These are phyloP conservation scores for Sporothrix globosa DNA, from an alignment of 2,329 filamentous ascomycete species.

Conservation along the genomic window DNA sequence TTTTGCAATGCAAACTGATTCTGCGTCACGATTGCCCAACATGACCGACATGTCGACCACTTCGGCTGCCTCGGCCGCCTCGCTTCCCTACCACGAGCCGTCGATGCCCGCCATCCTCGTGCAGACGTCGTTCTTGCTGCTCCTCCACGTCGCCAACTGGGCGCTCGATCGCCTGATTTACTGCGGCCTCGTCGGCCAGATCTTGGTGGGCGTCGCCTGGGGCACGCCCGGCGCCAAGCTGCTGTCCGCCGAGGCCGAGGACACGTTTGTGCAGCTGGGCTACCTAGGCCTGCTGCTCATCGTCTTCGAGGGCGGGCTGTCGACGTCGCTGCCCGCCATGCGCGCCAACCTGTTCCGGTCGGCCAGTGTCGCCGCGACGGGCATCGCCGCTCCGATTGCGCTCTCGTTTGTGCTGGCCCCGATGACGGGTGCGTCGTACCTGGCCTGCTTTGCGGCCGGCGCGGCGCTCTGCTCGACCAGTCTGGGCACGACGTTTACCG, in stretches of 20 bases:
- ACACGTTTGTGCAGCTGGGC: constrained; percentile 65
- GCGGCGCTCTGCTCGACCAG: constrained; percentile 75
- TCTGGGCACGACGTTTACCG: constrained; percentile 69
- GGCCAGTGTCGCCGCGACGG: constrained; percentile 64
- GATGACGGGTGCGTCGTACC: constrained; percentile 51
- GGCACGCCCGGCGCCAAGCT: constrained; percentile 67
- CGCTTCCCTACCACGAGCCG: constrained; percentile 62
- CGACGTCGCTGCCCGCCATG: constrained; percentile 57
- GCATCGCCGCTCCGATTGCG: constrained; percentile 65
- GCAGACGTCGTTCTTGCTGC: constrained; percentile 63
- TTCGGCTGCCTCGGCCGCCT: neutral
- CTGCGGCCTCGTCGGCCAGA: constrained; percentile 72
- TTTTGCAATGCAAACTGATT: no score
- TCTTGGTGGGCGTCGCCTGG: constrained; percentile 71
- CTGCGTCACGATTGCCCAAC: neutral
- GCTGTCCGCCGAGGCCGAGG: constrained; percentile 57
- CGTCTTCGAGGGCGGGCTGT: constrained; percentile 71
- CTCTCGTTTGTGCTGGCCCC: constrained; percentile 64
- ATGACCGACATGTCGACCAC: neutral
- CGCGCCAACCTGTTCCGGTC: constrained; percentile 65
- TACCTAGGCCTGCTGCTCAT: constrained; percentile 74
- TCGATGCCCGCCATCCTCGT: constrained; percentile 62
- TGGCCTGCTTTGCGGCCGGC: constrained; percentile 71
- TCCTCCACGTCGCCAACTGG: constrained; percentile 62
- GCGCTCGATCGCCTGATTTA: constrained; percentile 63